Conservation (phyloP, 768 basidiomycete species). For the Omphalotus guepiniiformis region DNA sequence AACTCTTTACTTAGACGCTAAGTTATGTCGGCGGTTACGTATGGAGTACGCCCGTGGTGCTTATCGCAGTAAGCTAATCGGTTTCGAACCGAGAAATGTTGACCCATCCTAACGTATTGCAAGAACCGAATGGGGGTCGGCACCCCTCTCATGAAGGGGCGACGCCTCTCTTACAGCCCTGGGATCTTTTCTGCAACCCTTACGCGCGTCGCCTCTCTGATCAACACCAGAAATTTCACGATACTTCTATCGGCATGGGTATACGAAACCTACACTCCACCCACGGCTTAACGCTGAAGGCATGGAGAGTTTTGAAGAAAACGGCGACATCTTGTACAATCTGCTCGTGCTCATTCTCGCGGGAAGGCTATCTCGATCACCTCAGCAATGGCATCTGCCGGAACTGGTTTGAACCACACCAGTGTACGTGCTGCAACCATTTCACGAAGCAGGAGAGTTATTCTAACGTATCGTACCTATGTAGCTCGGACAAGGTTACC, state of each 20-base stretch:
- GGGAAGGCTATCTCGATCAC: background rate
- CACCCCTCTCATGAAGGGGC: background rate
- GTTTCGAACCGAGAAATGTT: no score
- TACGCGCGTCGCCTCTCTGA: background rate
- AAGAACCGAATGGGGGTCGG: background rate
- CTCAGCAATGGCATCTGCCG: background rate
- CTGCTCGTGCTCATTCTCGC: background rate
- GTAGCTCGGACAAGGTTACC: background rate
- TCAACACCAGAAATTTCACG: background rate
- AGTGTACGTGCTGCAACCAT: background rate
- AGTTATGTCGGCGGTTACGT: background rate
- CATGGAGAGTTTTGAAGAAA: background rate
- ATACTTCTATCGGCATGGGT: background rate
- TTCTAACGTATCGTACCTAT: no score
- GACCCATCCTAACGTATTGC: no score
- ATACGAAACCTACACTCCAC: background rate
- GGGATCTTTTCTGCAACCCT: background rate
- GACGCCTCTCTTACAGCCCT: background rate
- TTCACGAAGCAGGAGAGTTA: background rate
- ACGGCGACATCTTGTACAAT: background rate
- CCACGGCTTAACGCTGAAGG: background rate
- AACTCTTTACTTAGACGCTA: background rate
- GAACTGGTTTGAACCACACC: background rate
- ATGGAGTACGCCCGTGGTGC: background rate
- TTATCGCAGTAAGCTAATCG: background rate